phyloP scores from a whole-genome alignment of 257 asterid species.

The Nicotiana paniculata region DNA sequence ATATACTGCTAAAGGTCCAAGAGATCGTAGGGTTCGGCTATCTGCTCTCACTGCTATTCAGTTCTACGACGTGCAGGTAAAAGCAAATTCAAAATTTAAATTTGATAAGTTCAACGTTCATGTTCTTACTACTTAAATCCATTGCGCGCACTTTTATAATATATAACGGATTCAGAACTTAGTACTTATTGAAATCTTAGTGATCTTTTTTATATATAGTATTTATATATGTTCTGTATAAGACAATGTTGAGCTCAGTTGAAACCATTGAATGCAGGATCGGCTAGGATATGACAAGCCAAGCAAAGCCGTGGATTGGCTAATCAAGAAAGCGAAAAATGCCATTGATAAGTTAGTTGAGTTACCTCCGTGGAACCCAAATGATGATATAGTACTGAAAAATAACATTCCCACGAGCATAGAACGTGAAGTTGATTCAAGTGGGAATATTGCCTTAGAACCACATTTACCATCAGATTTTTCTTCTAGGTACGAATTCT shows the following conservation, averaged over 20 bases:
- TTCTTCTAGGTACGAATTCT: conserved; percentile 21
- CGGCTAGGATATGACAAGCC: conserved; percentile 96
- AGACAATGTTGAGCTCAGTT: no score
- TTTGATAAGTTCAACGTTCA: no score
- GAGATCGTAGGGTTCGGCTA: conserved; percentile 93
- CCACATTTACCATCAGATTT: conserved; percentile 65
- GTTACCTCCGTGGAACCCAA: conserved; percentile 87
- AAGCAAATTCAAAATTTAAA: background rate
- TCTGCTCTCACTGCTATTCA: conserved; percentile 95
- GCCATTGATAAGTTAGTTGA: conserved; percentile 85
- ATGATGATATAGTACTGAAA: conserved; percentile 23
- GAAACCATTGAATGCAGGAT: conserved; percentile 24
- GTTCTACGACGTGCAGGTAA: conserved; percentile 66
- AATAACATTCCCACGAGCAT: conserved; percentile 17
- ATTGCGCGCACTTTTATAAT: no score
- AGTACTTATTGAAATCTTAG: no score
- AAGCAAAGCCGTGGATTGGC: conserved; percentile 95
- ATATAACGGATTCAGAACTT: background rate
- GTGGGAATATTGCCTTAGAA: conserved; percentile 33
- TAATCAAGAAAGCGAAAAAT: conserved; percentile 71
- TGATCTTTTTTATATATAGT: no score
- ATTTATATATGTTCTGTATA: no score
- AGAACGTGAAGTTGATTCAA: conserved; percentile 3
- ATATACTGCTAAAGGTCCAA: conserved; percentile 89
- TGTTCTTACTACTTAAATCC: background rate